Evolutionary conservation across 257 asterid genomes (phyloP).

Genomic region (Solanum paucissectum): DNA sequence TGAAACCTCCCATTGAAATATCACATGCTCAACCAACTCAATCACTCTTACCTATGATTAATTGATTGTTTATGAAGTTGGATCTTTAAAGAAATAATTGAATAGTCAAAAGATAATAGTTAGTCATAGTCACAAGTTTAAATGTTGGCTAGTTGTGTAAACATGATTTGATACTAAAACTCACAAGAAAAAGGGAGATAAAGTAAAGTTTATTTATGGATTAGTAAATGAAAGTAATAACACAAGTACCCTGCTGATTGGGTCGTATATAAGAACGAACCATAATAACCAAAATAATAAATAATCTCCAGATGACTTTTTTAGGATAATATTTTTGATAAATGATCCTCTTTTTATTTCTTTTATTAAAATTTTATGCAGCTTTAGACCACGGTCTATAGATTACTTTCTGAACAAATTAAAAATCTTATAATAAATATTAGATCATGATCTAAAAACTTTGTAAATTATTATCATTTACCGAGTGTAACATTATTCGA

Average conservation of each 20-base stretch:
- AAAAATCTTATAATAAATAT: too few relatives aligned
- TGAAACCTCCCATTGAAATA: accelerated
- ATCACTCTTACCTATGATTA: accelerated
- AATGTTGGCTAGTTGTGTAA: neutral
- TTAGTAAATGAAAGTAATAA: neutral
- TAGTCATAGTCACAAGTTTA: neutral
- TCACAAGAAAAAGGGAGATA: neutral
- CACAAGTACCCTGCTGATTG: neutral
- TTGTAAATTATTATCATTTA: too few relatives aligned
- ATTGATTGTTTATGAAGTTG: neutral
- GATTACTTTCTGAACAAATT: too few relatives aligned
- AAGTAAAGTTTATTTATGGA: neutral
- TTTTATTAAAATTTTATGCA: neutral
- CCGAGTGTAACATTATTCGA: neutral
- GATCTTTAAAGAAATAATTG: neutral
- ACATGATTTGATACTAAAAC: neutral
- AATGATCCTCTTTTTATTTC: neutral
- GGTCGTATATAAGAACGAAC: neutral
- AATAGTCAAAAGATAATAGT: neutral
- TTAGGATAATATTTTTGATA: neutral
- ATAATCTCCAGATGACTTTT: neutral
- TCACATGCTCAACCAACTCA: neutral
- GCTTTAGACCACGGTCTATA: neutral
- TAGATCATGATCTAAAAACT: neutral
- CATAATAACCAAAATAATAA: neutral